These are phyloP conservation scores for Fusarium tanahbumbuense DNA, from an alignment of 2,329 filamentous ascomycete species.

Conservation along the genomic window DNA sequence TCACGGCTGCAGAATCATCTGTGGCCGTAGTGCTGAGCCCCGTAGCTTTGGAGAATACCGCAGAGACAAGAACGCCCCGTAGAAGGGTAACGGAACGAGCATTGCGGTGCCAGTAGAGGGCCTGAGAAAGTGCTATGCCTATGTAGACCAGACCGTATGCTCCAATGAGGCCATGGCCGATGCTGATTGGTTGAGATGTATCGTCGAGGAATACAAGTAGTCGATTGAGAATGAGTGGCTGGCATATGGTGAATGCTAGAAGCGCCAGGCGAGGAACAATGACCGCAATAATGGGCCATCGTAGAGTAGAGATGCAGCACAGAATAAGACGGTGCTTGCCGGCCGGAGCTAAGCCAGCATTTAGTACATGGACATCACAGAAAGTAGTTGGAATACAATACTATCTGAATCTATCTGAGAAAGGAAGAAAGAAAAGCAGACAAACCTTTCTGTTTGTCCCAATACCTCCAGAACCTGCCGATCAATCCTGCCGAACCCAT, in stretches of 20 bases:
- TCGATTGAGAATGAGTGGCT: slow-evolving; percentile 52
- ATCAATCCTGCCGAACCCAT: slow-evolving; percentile 49
- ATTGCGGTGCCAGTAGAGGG: slow-evolving; percentile 49
- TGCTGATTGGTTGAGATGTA: slow-evolving; percentile 34
- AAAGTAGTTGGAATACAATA: slow-evolving; percentile 9
- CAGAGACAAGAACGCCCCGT: slow-evolving; percentile 48
- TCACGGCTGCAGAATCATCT: slow-evolving; percentile 52
- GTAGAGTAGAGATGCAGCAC: slow-evolving; percentile 46
- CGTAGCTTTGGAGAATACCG: slow-evolving; percentile 51
- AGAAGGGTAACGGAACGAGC: slow-evolving; percentile 50
- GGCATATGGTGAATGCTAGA: slow-evolving; percentile 53
- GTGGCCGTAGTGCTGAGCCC: slow-evolving; percentile 45
- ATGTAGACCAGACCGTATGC: slow-evolving; percentile 51
- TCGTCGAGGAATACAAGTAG: slow-evolving; percentile 50
- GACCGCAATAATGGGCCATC: slow-evolving; percentile 47
- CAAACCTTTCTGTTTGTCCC: slow-evolving; percentile 46
- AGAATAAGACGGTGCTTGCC: slow-evolving; percentile 44
- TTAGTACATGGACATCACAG: slow-evolving; percentile 39
- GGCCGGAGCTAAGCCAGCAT: slow-evolving; percentile 26
- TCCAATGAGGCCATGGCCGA: slow-evolving; percentile 50
- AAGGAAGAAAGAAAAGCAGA: not conserved
- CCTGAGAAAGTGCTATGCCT: slow-evolving; percentile 49
- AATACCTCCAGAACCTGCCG: slow-evolving; percentile 48
- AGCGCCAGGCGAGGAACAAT: slow-evolving; percentile 50
- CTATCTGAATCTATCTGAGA: slow-evolving; percentile 26